Percentiles rank a stretch among this genome's conserved stretches.
phyloP scores from a whole-genome alignment of 306 rosid species.

The Quercus gilva region DNA sequence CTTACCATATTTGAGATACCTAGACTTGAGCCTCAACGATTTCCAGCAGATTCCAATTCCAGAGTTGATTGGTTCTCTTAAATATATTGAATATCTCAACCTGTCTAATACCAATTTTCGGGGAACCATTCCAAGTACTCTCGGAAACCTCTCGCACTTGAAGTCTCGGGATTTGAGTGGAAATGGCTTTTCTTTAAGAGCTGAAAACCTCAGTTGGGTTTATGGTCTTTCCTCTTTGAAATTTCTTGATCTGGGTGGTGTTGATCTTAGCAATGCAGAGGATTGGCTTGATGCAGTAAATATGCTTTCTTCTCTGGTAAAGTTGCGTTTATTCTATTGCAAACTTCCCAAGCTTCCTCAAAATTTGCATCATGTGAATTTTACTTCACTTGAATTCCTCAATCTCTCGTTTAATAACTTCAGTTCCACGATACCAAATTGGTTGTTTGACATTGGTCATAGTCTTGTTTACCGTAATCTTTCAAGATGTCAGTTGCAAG shows the following conservation, averaged over 20 bases:
- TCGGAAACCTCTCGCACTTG: conserved; percentile 18
- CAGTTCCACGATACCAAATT: neutral
- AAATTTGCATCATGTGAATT: neutral
- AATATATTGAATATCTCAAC: conserved; percentile 17
- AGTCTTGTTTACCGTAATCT: conserved; percentile 12
- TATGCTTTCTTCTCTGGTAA: neutral
- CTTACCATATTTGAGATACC: conserved; percentile 14
- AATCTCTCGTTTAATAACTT: conserved; percentile 17
- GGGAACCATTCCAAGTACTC: neutral
- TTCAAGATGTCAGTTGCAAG: neutral
- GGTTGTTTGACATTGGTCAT: conserved; percentile 22
- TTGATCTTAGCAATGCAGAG: neutral
- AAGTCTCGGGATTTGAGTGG: conserved; percentile 21
- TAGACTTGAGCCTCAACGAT: conserved; percentile 20
- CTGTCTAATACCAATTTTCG: conserved; percentile 16
- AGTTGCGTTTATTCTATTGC: neutral
- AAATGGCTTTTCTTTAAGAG: neutral
- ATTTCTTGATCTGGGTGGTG: neutral
- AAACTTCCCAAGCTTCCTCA: neutral
- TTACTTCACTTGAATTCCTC: conserved; percentile 11
- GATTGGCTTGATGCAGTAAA: neutral
- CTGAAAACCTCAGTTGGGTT: conserved; percentile 8
- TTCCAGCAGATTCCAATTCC: conserved; percentile 14
- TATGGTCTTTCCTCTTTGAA: neutral
- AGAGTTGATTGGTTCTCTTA: conserved; percentile 11